Evolutionary conservation across 2,329 filamentous ascomycete genomes (phyloP).

Genomic region (Thyridium curvatum): DNA sequence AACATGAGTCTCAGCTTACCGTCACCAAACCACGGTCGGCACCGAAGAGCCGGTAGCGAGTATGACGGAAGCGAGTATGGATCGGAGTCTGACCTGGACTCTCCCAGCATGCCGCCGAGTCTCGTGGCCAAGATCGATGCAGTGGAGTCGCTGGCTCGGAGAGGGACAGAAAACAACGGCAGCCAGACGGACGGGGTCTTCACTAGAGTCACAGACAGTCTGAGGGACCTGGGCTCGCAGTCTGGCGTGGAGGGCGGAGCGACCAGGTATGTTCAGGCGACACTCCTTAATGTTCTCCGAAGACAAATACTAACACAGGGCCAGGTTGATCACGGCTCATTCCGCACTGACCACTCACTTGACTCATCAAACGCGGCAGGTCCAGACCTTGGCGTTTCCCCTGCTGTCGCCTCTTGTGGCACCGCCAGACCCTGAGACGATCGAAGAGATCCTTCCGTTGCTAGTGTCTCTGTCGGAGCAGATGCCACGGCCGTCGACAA

Average conservation of each 20-base stretch:
- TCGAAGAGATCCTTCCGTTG: conserved; percentile 64
- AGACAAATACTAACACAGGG: not conserved
- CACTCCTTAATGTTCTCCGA: conserved; percentile 1
- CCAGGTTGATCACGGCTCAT: conserved; percentile 68
- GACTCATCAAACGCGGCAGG: conserved; percentile 65
- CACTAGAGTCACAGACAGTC: conserved; percentile 59
- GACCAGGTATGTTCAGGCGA: conserved; percentile 47
- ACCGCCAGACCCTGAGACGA: conserved; percentile 55
- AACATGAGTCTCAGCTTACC: conserved; percentile 38
- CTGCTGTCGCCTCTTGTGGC: conserved; percentile 63
- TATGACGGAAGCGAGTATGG: conserved; percentile 74
- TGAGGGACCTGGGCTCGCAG: conserved; percentile 68
- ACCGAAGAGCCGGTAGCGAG: conserved; percentile 47
- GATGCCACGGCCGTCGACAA: conserved; percentile 59
- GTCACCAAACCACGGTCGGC: conserved; percentile 33
- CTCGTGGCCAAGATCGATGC: conserved; percentile 66
- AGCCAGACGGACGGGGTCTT: conserved; percentile 61
- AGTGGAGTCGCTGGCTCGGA: conserved; percentile 62
- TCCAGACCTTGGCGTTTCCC: conserved; percentile 67
- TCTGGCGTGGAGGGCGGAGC: conserved; percentile 66
- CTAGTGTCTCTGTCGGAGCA: conserved; percentile 58
- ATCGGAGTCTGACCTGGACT: conserved; percentile 64
- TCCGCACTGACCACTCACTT: conserved; percentile 70
- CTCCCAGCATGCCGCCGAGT: conserved; percentile 59
- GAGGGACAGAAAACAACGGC: conserved; percentile 60